Conservation (phyloP, 768 basidiomycete species). For the Symmetrospora coprosmae region DNA sequence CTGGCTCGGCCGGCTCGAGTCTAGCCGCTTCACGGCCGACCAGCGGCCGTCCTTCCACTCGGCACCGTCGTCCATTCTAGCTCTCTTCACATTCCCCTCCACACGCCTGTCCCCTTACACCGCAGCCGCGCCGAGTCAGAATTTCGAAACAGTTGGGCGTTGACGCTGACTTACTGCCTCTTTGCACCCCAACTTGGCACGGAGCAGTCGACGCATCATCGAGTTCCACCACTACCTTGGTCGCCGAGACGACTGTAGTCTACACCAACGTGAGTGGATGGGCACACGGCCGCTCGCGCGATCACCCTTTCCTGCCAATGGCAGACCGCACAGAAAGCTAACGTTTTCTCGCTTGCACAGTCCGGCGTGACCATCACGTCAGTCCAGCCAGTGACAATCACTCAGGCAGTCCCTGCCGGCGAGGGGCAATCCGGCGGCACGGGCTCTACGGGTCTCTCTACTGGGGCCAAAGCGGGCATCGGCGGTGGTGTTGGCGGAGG, state of each 20-base stretch:
- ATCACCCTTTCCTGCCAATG: background rate
- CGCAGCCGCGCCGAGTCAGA: background rate
- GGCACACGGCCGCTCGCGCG: background rate
- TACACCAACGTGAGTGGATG: conserved; percentile 3
- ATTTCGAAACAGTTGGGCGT: background rate
- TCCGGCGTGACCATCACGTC: conserved; percentile 14
- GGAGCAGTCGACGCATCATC: background rate
- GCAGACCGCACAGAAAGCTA: no score
- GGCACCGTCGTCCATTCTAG: background rate
- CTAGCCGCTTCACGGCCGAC: no score
- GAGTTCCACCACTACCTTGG: background rate
- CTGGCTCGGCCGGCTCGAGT: no score
- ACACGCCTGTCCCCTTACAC: background rate
- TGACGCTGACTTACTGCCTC: background rate
- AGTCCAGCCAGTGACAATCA: conserved; percentile 7
- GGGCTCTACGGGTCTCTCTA: background rate
- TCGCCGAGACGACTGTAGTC: conserved; percentile 1
- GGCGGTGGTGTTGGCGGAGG: background rate
- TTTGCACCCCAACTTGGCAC: no score
- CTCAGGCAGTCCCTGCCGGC: background rate
- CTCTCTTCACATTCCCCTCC: background rate
- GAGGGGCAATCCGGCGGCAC: background rate
- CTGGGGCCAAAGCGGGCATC: background rate
- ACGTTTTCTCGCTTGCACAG: background rate
- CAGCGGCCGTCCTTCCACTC: no score